A percentile compares a stretch with the other conserved stretches of the same genome.
These are phyloP conservation scores for Gastrolobium bilobum DNA, from an alignment of 306 rosid genomes.

Conservation along the genomic window DNA sequence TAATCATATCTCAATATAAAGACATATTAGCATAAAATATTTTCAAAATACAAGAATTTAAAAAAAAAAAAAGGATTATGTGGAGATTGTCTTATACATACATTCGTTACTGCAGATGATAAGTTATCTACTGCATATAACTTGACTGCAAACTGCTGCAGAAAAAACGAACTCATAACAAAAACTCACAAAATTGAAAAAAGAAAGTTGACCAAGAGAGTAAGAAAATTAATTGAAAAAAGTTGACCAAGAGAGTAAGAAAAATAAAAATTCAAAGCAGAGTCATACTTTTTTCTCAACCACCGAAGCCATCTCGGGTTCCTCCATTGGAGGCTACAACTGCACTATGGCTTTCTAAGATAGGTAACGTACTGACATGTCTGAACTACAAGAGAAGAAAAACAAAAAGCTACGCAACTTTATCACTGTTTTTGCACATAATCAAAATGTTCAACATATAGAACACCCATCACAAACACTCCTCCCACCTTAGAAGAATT, in stretches of 20 bases:
- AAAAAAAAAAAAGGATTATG: neutral
- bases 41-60: too few relatives aligned
- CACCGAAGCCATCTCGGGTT: neutral
- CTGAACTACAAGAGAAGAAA: neutral
- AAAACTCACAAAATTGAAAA: too few relatives aligned
- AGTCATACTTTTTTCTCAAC: neutral
- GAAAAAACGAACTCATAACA: too few relatives aligned
- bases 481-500: constrained; percentile 68
- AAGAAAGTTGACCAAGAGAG: too few relatives aligned
- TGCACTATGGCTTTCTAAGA: constrained; percentile 15
- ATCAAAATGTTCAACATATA: neutral
- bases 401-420: constrained; percentile 1
- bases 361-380: neutral
- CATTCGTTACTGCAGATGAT: too few relatives aligned
- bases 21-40: too few relatives aligned
- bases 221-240: too few relatives aligned
- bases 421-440: neutral
- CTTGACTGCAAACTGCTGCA: too few relatives aligned
- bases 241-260: neutral
- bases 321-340: neutral
- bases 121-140: too few relatives aligned
- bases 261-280: constrained; percentile 2
- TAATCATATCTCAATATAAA: too few relatives aligned
- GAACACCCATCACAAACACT: constrained; percentile 20
- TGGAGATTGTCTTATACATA: neutral